Evolutionary conservation across 257 asterid species (phyloP).

Genomic region (Salvia miltiorrhiza): DNA sequence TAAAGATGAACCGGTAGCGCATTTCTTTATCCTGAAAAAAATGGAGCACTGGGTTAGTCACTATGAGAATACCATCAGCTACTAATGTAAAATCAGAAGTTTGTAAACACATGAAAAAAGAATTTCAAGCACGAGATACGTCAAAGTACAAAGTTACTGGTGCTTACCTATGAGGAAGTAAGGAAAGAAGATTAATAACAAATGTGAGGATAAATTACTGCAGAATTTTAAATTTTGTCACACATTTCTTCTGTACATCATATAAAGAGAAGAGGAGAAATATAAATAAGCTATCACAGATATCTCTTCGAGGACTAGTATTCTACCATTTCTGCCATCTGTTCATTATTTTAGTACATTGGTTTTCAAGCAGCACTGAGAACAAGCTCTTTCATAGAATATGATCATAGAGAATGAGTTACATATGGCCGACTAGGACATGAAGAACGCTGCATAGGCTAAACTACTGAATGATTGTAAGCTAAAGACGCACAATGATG

Average conservation of each 20-base stretch:
- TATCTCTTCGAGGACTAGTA: background rate
- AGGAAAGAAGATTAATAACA: background rate
- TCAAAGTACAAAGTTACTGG: background rate
- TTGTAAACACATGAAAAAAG: background rate
- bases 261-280: background rate
- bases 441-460: background rate
- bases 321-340: background rate
- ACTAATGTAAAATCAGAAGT: background rate
- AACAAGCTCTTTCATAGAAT: background rate
- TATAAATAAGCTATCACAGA: background rate
- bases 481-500: background rate
- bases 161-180: background rate
- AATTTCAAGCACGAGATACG: background rate
- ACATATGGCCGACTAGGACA: background rate
- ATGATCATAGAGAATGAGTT: background rate
- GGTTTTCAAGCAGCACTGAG: background rate
- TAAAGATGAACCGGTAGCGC: constrained; percentile 86
- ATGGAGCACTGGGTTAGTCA: background rate
- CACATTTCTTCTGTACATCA: background rate
- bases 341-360: background rate
- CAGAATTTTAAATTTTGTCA: background rate
- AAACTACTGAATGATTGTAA: background rate
- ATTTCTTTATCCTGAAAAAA: constrained; percentile 71
- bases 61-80: background rate
- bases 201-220: background rate